Conservation (phyloP, 129 eudicot species). For the Lonicera japonica region DNA sequence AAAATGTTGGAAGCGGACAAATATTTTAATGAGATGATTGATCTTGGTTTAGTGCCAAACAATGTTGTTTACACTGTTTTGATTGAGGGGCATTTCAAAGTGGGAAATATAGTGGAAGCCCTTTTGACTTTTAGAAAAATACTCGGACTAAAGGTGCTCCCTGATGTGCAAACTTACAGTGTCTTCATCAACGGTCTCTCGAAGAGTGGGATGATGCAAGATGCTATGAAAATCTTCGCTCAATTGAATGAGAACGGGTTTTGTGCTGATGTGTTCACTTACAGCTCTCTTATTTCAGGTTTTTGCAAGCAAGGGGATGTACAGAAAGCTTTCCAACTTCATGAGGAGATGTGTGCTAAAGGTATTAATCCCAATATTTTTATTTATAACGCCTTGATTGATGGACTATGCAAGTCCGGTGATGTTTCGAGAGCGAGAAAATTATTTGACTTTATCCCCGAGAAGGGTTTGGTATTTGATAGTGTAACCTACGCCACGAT, state of each 20-base stretch:
- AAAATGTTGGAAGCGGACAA: constrained; percentile 25
- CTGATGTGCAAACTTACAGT: constrained; percentile 29
- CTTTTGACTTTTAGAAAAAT: constrained; percentile 13
- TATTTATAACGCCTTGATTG: constrained; percentile 27
- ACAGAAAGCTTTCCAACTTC: constrained; percentile 12
- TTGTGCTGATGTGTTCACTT: constrained; percentile 29
- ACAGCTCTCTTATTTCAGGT: constrained; percentile 27
- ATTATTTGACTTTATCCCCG: constrained; percentile 22
- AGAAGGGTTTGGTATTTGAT: constrained; percentile 20
- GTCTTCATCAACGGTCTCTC: constrained; percentile 29
- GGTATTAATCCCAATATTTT: constrained; percentile 27
- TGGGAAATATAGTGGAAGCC: constrained; percentile 20
- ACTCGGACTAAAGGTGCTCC: constrained; percentile 19
- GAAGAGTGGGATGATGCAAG: constrained; percentile 19
- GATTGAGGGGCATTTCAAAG: constrained; percentile 32
- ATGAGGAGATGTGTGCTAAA: constrained; percentile 25
- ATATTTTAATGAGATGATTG: constrained; percentile 32
- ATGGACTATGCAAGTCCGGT: constrained; percentile 34
- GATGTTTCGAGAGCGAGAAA: constrained; percentile 24
- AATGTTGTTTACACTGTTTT: constrained; percentile 30
- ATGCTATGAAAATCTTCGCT: constrained; percentile 15
- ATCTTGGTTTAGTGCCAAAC: constrained; percentile 30
- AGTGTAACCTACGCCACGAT: constrained; percentile 23
- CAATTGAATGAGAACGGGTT: constrained; percentile 17
- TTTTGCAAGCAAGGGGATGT: constrained; percentile 28